Conservation (phyloP, 257 asterid genomes). For the Prunella vulgaris region DNA sequence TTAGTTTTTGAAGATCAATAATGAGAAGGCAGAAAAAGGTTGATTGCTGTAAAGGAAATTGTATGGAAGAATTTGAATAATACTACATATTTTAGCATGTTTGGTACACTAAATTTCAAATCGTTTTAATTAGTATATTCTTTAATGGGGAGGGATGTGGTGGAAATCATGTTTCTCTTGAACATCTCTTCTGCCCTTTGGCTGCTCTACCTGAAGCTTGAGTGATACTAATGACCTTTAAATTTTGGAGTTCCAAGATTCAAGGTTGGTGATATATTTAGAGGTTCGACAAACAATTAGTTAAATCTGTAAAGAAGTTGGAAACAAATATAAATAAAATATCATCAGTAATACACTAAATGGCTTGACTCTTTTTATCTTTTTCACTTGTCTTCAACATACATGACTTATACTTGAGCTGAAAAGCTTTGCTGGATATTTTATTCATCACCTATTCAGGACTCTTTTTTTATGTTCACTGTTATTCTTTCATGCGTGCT, state of each 20-base stretch:
- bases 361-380: slow-evolving; percentile 8
- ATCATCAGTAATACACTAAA: not conserved
- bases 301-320: not conserved
- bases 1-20: too few species aligned
- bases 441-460: not conserved
- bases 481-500: not conserved
- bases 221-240: not conserved
- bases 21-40: too few species aligned
- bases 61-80: too few species aligned
- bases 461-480: not conserved
- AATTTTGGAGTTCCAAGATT: not conserved
- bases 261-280: not conserved
- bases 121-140: too few species aligned
- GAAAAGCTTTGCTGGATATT: slow-evolving; percentile 2
- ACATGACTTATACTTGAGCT: not conserved
- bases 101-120: too few species aligned
- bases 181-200: not conserved
- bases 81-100: too few species aligned
- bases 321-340: not conserved
- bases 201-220: not conserved
- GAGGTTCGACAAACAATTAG: not conserved
- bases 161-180: not conserved
- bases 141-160: too few species aligned
- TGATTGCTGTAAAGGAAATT: too few species aligned
- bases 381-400: not conserved